Percentiles rank a stretch among this genome's conserved stretches.
phyloP scores from a whole-genome alignment of 805 yeast genomes.

The Starmerella sp. region DNA sequence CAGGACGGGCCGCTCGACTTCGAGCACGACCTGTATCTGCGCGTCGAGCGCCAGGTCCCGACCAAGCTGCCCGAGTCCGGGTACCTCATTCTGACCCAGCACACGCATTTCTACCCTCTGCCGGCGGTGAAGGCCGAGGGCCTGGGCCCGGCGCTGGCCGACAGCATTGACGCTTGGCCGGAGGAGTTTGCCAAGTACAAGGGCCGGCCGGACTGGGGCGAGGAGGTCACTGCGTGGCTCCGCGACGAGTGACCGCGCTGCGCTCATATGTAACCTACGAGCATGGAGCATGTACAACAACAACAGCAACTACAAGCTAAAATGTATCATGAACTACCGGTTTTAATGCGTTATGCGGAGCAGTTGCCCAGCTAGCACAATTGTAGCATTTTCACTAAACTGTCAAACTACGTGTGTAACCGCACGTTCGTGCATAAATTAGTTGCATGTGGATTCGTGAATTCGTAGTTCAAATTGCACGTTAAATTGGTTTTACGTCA shows the following conservation, averaged over 20 bases:
- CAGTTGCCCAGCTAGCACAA: too few relatives aligned
- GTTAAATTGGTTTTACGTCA: too few relatives aligned
- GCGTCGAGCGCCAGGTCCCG: slow-evolving; percentile 49
- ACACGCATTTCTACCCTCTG: slow-evolving; percentile 47
- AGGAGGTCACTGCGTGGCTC: slow-evolving; percentile 10
- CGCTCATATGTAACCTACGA: too few relatives aligned
- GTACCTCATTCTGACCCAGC: slow-evolving; percentile 40
- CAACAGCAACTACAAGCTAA: too few relatives aligned
- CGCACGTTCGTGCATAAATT: too few relatives aligned
- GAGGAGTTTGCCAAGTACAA: slow-evolving; percentile 14
- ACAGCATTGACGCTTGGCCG: slow-evolving; percentile 42
- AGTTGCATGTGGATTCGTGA: too few relatives aligned
- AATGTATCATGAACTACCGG: too few relatives aligned
- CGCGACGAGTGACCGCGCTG: neutral
- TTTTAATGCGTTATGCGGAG: too few relatives aligned
- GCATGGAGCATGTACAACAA: too few relatives aligned
- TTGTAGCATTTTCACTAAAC: too few relatives aligned
- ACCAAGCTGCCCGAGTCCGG: slow-evolving; percentile 41
- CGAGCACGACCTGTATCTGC: slow-evolving; percentile 36
- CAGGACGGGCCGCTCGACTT: slow-evolving; percentile 28
- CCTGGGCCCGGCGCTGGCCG: slow-evolving; percentile 40
- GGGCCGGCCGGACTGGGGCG: slow-evolving; percentile 16
- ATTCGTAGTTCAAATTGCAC: too few relatives aligned
- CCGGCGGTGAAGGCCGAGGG: slow-evolving; percentile 37
- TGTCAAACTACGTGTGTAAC: too few relatives aligned